Evolutionary conservation across 2,329 filamentous ascomycete genomes (phyloP).

Genomic region (Penicillium sp.): DNA sequence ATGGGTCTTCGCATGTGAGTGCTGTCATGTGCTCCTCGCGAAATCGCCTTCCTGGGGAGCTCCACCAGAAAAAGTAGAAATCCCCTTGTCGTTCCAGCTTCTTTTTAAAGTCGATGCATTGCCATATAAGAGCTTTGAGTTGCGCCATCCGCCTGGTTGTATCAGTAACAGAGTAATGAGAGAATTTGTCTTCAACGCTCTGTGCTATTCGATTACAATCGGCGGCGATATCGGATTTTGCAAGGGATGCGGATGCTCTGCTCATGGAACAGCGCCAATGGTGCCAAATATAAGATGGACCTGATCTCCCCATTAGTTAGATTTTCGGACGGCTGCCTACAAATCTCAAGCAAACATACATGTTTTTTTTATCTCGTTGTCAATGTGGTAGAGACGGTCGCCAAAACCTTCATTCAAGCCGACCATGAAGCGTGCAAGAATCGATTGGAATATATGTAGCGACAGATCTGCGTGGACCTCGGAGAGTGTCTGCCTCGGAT

Average conservation of each 20-base stretch:
- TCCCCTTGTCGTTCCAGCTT: conserved; percentile 19
- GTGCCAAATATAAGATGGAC: conserved; percentile 4
- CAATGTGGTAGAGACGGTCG: background rate
- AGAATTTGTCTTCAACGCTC: background rate
- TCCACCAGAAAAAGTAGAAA: conserved; percentile 14
- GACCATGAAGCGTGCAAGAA: conserved; percentile 2
- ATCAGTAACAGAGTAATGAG: background rate
- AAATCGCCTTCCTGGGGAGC: background rate
- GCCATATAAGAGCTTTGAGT: conserved; percentile 6
- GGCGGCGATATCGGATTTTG: background rate
- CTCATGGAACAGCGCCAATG: conserved; percentile 25
- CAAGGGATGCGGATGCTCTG: conserved; percentile 3
- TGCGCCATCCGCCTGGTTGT: background rate
- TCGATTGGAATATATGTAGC: conserved; percentile 1
- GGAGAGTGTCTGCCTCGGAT: background rate
- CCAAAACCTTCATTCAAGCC: background rate
- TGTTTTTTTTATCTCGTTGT: conserved; percentile 4
- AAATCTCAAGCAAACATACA: conserved; percentile 1
- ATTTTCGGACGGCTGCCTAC: background rate
- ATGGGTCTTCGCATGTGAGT: background rate
- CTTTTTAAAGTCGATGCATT: conserved; percentile 19
- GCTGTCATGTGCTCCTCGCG: conserved; percentile 7
- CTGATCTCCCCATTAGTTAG: conserved; percentile 3
- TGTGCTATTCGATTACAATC: background rate
- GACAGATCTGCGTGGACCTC: conserved; percentile 1